Evolutionary conservation across 768 basidiomycete genomes (phyloP).

Genomic region (Hericium alpestre): DNA sequence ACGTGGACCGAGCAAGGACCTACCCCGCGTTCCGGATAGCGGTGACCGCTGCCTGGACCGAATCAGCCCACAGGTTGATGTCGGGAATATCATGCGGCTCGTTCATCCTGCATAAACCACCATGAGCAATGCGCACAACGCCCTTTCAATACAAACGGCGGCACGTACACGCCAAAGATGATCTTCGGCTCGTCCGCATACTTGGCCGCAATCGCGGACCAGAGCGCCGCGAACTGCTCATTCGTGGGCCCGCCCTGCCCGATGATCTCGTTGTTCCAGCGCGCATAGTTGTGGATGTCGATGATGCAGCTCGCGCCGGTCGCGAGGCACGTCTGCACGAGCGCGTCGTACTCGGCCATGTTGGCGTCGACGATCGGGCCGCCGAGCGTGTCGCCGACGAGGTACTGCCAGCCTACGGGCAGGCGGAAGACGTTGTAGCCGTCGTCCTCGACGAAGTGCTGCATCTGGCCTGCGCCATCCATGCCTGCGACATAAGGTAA

Average conservation of each 20-base stretch:
- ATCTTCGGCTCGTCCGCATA: constrained; percentile 32
- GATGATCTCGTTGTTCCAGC: constrained; percentile 45
- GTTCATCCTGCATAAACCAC: constrained; percentile 36
- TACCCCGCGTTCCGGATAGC: constrained; percentile 48
- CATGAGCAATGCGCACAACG: background rate
- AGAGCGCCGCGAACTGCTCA: constrained; percentile 40
- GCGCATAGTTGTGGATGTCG: constrained; percentile 53
- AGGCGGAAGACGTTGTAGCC: constrained; percentile 50
- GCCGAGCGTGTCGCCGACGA: constrained; percentile 25
- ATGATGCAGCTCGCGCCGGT: constrained; percentile 45
- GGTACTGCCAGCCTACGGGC: constrained; percentile 51
- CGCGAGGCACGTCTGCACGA: constrained; percentile 38
- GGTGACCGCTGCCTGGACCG: constrained; percentile 51
- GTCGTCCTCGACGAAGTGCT: constrained; percentile 46
- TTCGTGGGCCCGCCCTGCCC: constrained; percentile 55
- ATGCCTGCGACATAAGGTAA: constrained; percentile 15
- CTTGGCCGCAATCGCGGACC: constrained; percentile 40
- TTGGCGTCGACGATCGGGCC: constrained; percentile 30
- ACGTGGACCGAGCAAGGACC: background rate
- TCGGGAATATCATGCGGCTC: constrained; percentile 50
- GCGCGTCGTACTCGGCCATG: constrained; percentile 38
- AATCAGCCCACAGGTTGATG: constrained; percentile 36
- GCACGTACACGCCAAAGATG: constrained; percentile 38
- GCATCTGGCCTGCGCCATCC: constrained; percentile 48
- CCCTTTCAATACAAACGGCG: background rate